Base-by-base conservation (phyloP, 495 filamentous ascomycete species). In the Penicillium riverlandense region DNA sequence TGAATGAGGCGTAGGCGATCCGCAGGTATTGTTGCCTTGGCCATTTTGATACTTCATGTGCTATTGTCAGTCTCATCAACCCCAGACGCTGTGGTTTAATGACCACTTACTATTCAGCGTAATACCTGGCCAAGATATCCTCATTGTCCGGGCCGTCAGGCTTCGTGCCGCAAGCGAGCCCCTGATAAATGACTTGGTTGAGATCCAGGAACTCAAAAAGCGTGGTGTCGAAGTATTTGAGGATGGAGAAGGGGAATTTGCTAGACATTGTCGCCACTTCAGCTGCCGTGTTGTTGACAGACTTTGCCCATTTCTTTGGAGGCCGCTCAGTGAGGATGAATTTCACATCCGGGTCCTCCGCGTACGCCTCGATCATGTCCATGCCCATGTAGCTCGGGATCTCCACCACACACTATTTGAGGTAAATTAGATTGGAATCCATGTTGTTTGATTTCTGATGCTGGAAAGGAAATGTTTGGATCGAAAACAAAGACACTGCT, bases 241-340 rank as follows among this genome's bases (percentile, higher is more conserved):
- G 12, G 14, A 61, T 45, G 7, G 37, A 42, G 7, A 58, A 35
- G 6, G 58, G 58, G 32, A 61, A 58, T 2, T 9, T 15, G 2
- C 11, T 7, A n/a, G 45, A 37, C 37, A 46, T 27, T 4, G 5
- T 10, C 0, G 38, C 44, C 0, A 49, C 40, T 2, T 37, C 30
- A 0, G 40, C 55, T 7, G 46, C 33, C 1, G 55, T 54, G 9
- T 54, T 61, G 15, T 58, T 58, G 35, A 58, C 22, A 0, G 58
- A 61, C 11, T 15, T 38, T 0, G 47, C 58, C 58, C 58, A 61
- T 15, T 50, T 58, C 11, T 54, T 42, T 0, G 58, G 55, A 2
- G 30, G 7, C 27, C 58, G 48, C 16, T 61, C 58, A 1, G 58
- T 58, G 11, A 61, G 41, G 16, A 61, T 58, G 37, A 61, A 61